Evolutionary conservation across 2,329 filamentous ascomycete genomes (phyloP).

Genomic region (Trichoderma afroharzianum): DNA sequence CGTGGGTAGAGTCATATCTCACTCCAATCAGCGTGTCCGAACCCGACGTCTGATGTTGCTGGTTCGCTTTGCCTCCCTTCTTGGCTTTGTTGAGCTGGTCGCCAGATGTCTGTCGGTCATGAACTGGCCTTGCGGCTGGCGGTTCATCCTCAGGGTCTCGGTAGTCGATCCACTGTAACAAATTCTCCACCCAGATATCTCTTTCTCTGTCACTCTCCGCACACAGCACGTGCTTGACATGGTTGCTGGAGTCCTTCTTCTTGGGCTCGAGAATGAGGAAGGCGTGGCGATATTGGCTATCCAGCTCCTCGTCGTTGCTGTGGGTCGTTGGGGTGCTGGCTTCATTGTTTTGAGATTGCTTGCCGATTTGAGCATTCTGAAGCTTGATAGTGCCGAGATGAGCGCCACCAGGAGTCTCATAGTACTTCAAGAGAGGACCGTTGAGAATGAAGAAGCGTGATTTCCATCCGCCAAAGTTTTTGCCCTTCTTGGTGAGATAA

Average conservation of each 20-base stretch:
- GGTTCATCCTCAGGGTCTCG: slow-evolving; percentile 55
- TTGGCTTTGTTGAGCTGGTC: slow-evolving; percentile 32
- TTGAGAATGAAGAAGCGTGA: slow-evolving; percentile 64
- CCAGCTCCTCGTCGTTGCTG: slow-evolving; percentile 64
- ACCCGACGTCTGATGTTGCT: slow-evolving; percentile 34
- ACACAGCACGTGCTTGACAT: slow-evolving; percentile 90
- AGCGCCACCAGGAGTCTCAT: slow-evolving; percentile 82
- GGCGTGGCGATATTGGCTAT: slow-evolving; percentile 94
- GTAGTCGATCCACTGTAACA: slow-evolving; percentile 85
- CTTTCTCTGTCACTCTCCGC: slow-evolving; percentile 91
- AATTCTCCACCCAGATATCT: slow-evolving; percentile 87
- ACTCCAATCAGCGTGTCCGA: slow-evolving; percentile 53
- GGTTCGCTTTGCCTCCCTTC: slow-evolving; percentile 28
- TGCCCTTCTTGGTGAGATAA: slow-evolving; percentile 93
- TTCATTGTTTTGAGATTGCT: slow-evolving; percentile 59
- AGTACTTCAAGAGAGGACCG: slow-evolving; percentile 73
- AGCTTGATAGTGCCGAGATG: slow-evolving; percentile 94
- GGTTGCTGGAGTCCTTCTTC: slow-evolving; percentile 83
- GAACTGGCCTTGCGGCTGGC: slow-evolving; percentile 29
- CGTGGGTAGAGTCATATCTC: slow-evolving; percentile 54
- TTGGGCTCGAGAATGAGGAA: slow-evolving; percentile 95
- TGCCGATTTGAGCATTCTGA: slow-evolving; percentile 85
- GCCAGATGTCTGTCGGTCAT: slow-evolving; percentile 40
- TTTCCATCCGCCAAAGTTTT: slow-evolving; percentile 99
- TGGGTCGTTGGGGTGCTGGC: slow-evolving; percentile 58